Evolutionary conservation across 2,329 filamentous ascomycete genomes (phyloP).

Genomic region (Zasmidium citrigriseum): DNA sequence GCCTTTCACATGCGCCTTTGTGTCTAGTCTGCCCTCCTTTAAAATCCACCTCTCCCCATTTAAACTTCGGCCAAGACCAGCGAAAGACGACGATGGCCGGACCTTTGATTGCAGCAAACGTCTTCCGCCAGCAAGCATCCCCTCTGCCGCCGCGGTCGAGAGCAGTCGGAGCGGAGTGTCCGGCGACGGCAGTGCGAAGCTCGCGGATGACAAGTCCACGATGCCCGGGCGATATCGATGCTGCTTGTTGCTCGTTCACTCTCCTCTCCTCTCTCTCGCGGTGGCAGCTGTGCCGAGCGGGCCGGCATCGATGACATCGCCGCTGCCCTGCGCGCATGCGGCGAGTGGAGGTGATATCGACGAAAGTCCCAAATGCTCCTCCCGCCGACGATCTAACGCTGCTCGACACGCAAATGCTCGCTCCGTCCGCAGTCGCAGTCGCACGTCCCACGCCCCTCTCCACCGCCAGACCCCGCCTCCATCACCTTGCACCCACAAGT

Average conservation of each 20-base stretch:
- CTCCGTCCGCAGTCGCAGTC: constrained; percentile 1
- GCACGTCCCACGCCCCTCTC: too few species aligned
- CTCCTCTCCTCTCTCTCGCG: too few species aligned
- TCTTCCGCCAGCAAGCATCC: neutral
- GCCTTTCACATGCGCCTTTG: neutral
- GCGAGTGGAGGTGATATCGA: neutral
- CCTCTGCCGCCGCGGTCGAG: neutral
- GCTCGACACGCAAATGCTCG: neutral
- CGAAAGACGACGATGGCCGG: neutral
- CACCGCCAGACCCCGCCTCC: constrained; percentile 4
- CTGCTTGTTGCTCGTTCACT: neutral
- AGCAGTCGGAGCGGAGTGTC: neutral
- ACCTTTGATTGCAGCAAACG: neutral
- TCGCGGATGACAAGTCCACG: neutral
- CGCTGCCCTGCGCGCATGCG: neutral
- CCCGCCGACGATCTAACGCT: neutral
- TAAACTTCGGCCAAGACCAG: neutral
- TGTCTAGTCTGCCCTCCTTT: too few species aligned
- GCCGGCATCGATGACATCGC: neutral
- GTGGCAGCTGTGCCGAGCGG: neutral
- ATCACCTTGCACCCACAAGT: constrained; percentile 1
- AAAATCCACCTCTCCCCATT: too few species aligned
- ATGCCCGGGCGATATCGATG: neutral
- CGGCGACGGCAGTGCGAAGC: neutral
- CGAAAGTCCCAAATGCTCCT: neutral